Evolutionary conservation across 345 rosid species (phyloP).

Genomic region (Lumnitzera littorea): DNA sequence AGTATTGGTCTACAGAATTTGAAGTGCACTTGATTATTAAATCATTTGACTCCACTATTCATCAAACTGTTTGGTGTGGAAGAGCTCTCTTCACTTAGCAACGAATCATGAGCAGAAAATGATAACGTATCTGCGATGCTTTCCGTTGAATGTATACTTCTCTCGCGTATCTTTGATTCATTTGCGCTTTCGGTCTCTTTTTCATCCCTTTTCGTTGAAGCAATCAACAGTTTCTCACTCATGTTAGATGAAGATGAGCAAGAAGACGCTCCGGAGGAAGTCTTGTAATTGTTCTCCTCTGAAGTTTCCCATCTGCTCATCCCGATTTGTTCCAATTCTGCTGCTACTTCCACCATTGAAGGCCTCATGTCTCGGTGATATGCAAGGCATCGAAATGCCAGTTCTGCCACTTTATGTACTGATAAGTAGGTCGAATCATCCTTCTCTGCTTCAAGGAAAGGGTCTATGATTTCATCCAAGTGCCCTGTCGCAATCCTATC

Average conservation of each 20-base stretch:
- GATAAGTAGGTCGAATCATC: conserved; percentile 88
- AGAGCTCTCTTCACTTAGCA: conserved; percentile 49
- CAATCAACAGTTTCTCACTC: conserved; percentile 23
- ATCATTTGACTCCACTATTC: conserved; percentile 18
- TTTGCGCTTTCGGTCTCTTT: conserved; percentile 5
- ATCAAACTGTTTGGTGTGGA: conserved; percentile 41
- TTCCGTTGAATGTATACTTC: conserved; percentile 17
- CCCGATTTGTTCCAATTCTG: conserved; percentile 65
- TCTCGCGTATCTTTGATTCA: conserved; percentile 4
- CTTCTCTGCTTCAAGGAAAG: conserved; percentile 44
- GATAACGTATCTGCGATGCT: conserved; percentile 25
- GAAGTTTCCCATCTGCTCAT: conserved; percentile 56
- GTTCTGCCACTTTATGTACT: conserved; percentile 61
- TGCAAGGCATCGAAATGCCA: conserved; percentile 80
- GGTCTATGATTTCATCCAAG: conserved; percentile 74
- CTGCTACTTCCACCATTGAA: conserved; percentile 78
- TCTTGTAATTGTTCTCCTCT: conserved; percentile 25
- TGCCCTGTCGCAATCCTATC: conserved; percentile 80
- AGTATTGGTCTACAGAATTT: too few relatives aligned
- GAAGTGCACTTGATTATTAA: background rate
- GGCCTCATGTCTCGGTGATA: conserved; percentile 90
- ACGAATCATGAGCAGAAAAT: conserved; percentile 32
- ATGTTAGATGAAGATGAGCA: conserved; percentile 37
- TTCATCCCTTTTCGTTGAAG: conserved; percentile 8
- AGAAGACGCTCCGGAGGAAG: conserved; percentile 37